These are phyloP conservation scores for Taxillus chinensis DNA, from an alignment of 164 flowering plant species.

Conservation along the genomic window DNA sequence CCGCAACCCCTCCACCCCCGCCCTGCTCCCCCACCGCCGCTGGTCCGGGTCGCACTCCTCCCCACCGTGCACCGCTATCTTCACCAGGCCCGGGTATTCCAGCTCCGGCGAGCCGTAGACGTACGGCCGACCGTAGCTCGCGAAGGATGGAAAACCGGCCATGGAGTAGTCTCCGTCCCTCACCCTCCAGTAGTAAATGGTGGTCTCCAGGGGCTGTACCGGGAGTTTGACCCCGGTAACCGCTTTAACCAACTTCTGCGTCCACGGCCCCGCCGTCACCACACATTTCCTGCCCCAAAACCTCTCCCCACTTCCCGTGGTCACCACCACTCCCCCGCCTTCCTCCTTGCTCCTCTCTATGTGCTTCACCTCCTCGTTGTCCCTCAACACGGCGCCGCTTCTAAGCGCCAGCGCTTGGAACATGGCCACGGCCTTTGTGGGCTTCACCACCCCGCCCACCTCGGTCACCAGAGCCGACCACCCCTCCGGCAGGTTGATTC, in stretches of 20 bases:
- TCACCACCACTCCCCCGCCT: slow-evolving; percentile 33
- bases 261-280: slow-evolving; percentile 83
- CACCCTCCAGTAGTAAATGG: slow-evolving; percentile 70
- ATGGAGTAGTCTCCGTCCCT: slow-evolving; percentile 48
- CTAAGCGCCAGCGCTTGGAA: slow-evolving; percentile 60
- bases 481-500: slow-evolving; percentile 46
- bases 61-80: slow-evolving; percentile 72
- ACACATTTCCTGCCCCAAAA: slow-evolving; percentile 64
- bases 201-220: slow-evolving; percentile 63
- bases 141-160: slow-evolving; percentile 65
- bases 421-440: slow-evolving; percentile 94
- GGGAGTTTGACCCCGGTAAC: slow-evolving; percentile 47
- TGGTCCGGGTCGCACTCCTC: slow-evolving; percentile 66
- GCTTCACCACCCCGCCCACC: slow-evolving; percentile 68
- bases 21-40: slow-evolving; percentile 42
- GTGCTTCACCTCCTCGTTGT: slow-evolving; percentile 39
- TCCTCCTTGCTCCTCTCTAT: slow-evolving; percentile 20
- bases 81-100: slow-evolving; percentile 84
- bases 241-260: slow-evolving; percentile 36
- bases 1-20: slow-evolving; percentile 12
- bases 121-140: slow-evolving; percentile 60
- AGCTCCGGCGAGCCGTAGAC: slow-evolving; percentile 78
- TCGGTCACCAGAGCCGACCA: slow-evolving; percentile 56
- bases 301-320: slow-evolving; percentile 20
- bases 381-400: slow-evolving; percentile 53